Evolutionary conservation across 106 monocot species (phyloP).

Genomic region (Iris macrosiphon): DNA sequence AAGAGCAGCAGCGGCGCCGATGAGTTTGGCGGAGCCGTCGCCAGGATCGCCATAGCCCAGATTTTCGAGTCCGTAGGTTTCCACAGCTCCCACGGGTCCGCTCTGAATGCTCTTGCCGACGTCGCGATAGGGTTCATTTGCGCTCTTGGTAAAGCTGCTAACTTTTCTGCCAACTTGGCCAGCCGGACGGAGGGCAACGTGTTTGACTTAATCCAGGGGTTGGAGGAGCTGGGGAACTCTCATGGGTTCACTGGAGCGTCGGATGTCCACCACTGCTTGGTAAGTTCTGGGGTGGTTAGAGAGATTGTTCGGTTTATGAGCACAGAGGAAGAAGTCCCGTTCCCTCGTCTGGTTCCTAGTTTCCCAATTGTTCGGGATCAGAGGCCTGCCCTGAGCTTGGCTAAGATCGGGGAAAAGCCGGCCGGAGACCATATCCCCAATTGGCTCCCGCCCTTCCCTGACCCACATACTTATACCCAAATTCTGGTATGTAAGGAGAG

Average conservation of each 20-base stretch:
- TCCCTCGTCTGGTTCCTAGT: constrained; percentile 48
- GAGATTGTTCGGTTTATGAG: constrained; percentile 54
- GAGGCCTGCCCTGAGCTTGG: constrained; percentile 25
- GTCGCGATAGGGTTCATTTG: constrained; percentile 54
- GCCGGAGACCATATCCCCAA: constrained; percentile 63
- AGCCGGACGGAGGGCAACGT: constrained; percentile 60
- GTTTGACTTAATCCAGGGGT: constrained; percentile 72
- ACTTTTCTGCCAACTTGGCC: constrained; percentile 55
- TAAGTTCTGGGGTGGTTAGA: constrained; percentile 49
- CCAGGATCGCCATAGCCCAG: constrained; percentile 67
- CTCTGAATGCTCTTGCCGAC: constrained; percentile 63
- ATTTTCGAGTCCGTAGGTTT: constrained; percentile 71
- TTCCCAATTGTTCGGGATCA: constrained; percentile 49
- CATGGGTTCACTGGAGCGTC: constrained; percentile 36
- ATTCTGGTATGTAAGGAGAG: constrained; percentile 74
- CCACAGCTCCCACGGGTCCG: constrained; percentile 47
- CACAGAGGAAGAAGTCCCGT: constrained; percentile 53
- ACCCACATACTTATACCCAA: constrained; percentile 71
- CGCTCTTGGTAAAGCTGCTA: constrained; percentile 53
- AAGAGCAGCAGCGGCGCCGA: constrained; percentile 13
- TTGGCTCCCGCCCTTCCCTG: constrained; percentile 87
- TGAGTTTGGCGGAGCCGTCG: constrained; percentile 58
- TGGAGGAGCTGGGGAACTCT: constrained; percentile 53
- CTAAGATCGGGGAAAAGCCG: constrained; percentile 29
- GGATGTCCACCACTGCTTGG: constrained; percentile 32